These are phyloP conservation scores for Arabis alpina DNA, from an alignment of 345 rosid species.

Conservation along the genomic window DNA sequence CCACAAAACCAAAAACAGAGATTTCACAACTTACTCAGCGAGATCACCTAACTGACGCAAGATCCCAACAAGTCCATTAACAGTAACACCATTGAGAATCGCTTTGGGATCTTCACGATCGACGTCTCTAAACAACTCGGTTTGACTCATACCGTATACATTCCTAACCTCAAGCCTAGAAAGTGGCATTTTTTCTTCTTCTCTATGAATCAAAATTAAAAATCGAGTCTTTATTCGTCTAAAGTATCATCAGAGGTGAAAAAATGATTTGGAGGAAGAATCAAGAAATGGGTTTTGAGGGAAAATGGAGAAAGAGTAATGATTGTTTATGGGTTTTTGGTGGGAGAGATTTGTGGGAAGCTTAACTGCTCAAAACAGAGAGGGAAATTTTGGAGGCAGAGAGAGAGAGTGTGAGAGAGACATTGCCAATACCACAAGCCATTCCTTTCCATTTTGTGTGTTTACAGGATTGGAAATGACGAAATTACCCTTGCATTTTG, in stretches of 20 bases:
- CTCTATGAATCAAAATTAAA: conserved; percentile 6
- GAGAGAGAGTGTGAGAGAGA: conserved; percentile 24
- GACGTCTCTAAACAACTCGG: conserved; percentile 58
- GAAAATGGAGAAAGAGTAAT: conserved; percentile 12
- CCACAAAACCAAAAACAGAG: conserved; percentile 9
- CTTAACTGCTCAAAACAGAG: conserved; percentile 65
- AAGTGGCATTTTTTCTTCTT: conserved; percentile 60
- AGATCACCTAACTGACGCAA: conserved; percentile 98
- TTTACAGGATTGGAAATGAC: conserved; percentile 19
- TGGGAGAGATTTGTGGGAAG: conserved; percentile 63
- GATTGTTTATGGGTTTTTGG: conserved; percentile 42
- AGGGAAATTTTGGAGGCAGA: conserved; percentile 39
- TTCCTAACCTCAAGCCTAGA: conserved; percentile 64
- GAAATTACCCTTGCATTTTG: conserved; percentile 20
- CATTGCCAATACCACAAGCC: conserved; percentile 86
- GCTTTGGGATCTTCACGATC: conserved; percentile 80
- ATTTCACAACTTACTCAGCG: conserved; percentile 68
- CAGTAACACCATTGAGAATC: conserved; percentile 77
- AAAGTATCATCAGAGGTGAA: conserved; percentile 21
- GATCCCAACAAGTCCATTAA: conserved; percentile 89
- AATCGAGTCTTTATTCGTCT: background rate
- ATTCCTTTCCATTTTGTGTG: conserved; percentile 47
- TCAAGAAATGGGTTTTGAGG: conserved; percentile 37
- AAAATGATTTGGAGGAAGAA: conserved; percentile 9
- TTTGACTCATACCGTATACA: conserved; percentile 63